Percentiles rank a stretch among this genome's conserved stretches.
phyloP scores from a whole-genome alignment of 2,329 filamentous ascomycete genomes.

The Alternaria gaisen region DNA sequence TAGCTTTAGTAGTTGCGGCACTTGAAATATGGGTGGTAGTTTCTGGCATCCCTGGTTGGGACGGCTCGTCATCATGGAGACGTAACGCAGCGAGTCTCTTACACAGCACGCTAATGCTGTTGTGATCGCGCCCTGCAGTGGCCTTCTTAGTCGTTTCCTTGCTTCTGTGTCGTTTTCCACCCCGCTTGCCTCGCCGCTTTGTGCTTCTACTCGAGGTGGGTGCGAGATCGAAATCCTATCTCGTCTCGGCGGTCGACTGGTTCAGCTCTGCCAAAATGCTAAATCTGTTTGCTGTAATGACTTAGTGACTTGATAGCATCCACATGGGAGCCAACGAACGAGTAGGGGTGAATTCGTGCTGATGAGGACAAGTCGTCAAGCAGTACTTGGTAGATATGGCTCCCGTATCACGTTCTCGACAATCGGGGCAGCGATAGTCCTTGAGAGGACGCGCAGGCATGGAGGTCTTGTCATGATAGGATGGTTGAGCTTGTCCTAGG shows the following conservation, averaged over 20 bases:
- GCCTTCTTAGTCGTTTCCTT: constrained; percentile 13
- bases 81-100: constrained; percentile 16
- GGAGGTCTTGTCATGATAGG: constrained; percentile 18
- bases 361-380: constrained; percentile 22
- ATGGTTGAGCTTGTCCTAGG: constrained; percentile 18
- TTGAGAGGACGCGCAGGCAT: constrained; percentile 17
- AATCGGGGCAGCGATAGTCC: constrained; percentile 20
- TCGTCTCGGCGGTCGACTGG: constrained; percentile 27
- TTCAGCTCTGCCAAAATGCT: constrained; percentile 36
- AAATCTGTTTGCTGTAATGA: constrained; percentile 39
- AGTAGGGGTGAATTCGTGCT: constrained; percentile 33
- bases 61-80: constrained; percentile 13
- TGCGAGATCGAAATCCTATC: constrained; percentile 31
- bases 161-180: constrained; percentile 24
- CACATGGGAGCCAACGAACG: constrained; percentile 18
- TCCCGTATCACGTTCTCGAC: constrained; percentile 11
- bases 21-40: background rate
- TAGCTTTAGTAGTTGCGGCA: background rate
- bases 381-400: constrained; percentile 6
- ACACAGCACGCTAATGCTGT: constrained; percentile 18
- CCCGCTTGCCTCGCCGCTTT: constrained; percentile 31
- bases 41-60: background rate
- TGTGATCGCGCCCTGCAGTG: constrained; percentile 2
- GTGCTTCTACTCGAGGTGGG: constrained; percentile 11
- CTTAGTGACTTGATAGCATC: background rate